Base-by-base conservation (phyloP, 176 grass and related monocot genomes). In the Oryza officinalis region DNA sequence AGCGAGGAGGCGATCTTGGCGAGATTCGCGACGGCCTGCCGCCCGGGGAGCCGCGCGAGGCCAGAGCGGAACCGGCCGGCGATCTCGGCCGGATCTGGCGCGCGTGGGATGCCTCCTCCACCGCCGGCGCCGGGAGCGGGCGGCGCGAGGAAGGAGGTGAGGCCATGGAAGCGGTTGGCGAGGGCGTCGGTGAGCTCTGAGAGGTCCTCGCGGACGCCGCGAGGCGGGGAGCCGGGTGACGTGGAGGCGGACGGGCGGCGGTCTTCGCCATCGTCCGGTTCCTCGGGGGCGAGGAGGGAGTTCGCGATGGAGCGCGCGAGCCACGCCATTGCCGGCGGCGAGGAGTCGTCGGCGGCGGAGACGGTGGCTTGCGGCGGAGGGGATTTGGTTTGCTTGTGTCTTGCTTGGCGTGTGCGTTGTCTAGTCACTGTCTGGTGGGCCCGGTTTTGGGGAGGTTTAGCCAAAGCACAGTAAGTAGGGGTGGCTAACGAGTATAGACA, bases 131-230 rank as follows among this genome's bases (percentile, higher is more conserved):
- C 43, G 23, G 77, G 13, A 69, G 57, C 41, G 0, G 28, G 33
- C 37, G 94, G 88, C 1, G 90, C 88, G 20, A 97, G 88, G 65
- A 97, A 97, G 27, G 95, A 93, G 27, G 92, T 81, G 52, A 97
- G 11, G 49, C 95, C 95, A 26, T 94, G 88, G 83, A 97, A 91
- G 77, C 88, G 95, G 80, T 87, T 64, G 0, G 90, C 83, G 32
- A 97, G 81, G 31, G 90, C 89, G 80, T 85, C 75, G 26, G 93
- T 93, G 89, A 98, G 80, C 85, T 95, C 91, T 35, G 96, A 92
- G 76, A 98, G 81, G 69, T 98, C 93, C 67, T 95, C 96, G 76
- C 94, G 94, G 37, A 95, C 96, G 54, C 96, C 91, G 60, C 88
- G 83, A 22, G 85, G 83, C 13, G 94, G 90, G 37, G 88, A 86